Percentiles rank a stretch among this genome's conserved stretches.
Evolutionary conservation across 2,329 filamentous ascomycete genomes (phyloP).

Genomic region (Harringtonia aguacate): DNA sequence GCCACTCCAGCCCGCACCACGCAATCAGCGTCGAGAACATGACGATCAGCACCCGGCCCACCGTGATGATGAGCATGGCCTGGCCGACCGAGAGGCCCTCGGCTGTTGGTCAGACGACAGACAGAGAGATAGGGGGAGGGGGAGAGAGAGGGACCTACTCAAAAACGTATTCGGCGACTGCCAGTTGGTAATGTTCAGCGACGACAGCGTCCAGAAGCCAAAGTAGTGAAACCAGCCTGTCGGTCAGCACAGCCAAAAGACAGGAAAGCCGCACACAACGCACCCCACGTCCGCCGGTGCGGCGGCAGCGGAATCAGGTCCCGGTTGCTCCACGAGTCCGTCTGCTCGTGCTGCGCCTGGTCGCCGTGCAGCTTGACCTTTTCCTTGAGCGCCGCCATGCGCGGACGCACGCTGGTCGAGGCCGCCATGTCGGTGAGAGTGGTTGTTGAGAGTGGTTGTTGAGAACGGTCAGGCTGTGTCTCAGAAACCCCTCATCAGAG

Average conservation of each 20-base stretch:
- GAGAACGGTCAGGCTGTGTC: too few relatives aligned
- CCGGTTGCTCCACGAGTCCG: slow-evolving; percentile 10
- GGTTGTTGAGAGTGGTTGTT: too few relatives aligned
- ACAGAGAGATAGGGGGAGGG: background rate
- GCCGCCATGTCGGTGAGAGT: slow-evolving; percentile 2
- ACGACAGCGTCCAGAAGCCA: slow-evolving; percentile 6
- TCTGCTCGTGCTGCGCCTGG: slow-evolving; percentile 6
- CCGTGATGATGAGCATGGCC: slow-evolving; percentile 33
- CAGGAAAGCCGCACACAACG: background rate
- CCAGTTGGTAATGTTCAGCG: slow-evolving; percentile 10
- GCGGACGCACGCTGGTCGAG: background rate
- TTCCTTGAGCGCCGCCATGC: background rate
- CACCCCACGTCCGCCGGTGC: slow-evolving; percentile 10
- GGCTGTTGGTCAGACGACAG: background rate
- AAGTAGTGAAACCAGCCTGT: slow-evolving; percentile 11
- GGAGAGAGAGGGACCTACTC: background rate
- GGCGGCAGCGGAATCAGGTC: slow-evolving; percentile 13
- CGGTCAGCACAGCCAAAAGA: background rate
- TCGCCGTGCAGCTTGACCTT: slow-evolving; percentile 3
- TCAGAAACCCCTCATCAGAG: too few relatives aligned
- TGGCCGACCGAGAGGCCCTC: slow-evolving; percentile 33
- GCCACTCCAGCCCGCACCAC: slow-evolving; percentile 36
- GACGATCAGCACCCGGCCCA: slow-evolving; percentile 29
- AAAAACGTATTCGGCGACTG: slow-evolving; percentile 9
- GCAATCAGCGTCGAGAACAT: slow-evolving; percentile 32